Conservation (phyloP, 345 rosid genomes). For the Eucalyptus melliodora region DNA sequence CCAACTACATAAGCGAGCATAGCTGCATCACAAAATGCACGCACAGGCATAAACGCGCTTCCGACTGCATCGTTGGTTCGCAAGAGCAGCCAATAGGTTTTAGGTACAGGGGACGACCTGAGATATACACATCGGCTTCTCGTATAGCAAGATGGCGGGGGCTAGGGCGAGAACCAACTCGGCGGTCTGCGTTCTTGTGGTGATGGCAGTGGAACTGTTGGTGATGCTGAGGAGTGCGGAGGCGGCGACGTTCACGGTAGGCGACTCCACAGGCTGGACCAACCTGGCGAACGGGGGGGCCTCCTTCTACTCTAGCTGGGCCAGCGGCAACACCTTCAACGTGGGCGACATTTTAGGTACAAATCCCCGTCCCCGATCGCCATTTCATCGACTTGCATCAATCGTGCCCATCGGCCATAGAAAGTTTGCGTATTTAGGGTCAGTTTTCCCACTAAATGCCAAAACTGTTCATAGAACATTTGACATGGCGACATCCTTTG, state of each 20-base stretch:
- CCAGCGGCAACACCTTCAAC: neutral
- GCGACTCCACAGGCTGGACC: slow-evolving; percentile 19
- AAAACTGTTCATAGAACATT: neutral
- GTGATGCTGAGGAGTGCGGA: neutral
- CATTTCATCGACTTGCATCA: neutral
- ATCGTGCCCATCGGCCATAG: neutral
- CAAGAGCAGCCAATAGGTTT: neutral
- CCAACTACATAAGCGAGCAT: neutral
- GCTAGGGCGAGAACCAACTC: neutral
- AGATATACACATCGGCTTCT: neutral
- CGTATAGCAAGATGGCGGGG: neutral
- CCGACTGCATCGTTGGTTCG: neutral
- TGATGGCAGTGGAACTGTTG: neutral
- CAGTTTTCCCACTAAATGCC: neutral
- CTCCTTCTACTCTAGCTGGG: slow-evolving; percentile 19
- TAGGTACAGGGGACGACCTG: neutral
- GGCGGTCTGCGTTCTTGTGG: neutral
- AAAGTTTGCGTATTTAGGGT: neutral
- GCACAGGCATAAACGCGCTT: neutral
- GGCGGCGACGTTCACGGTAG: slow-evolving; percentile 10
- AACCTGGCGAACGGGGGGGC: neutral
- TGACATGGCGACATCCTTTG: neutral
- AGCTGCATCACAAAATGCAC: neutral
- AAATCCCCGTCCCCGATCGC: neutral
- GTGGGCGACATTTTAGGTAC: slow-evolving; percentile 22